phyloP scores from a whole-genome alignment of 495 filamentous ascomycete genomes.

The Chaetomium cochliodes region DNA sequence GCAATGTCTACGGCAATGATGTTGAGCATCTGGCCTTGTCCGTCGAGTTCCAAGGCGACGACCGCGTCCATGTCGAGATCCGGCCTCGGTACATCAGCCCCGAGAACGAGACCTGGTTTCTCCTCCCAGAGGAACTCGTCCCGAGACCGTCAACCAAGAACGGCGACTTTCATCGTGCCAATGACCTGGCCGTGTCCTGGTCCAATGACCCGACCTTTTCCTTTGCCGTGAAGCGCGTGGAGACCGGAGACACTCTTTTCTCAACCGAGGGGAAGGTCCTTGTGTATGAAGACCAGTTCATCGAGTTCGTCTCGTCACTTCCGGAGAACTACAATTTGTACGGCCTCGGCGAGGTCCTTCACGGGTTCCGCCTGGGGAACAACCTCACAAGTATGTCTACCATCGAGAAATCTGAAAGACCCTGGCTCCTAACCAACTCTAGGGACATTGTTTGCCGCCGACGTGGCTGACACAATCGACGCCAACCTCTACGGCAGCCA shows the following conservation, averaged over 20 bases:
- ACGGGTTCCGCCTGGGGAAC: slow-evolving; percentile 67
- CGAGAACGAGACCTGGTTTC: slow-evolving; percentile 66
- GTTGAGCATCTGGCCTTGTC: slow-evolving; percentile 60
- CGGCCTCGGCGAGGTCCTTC: slow-evolving; percentile 78
- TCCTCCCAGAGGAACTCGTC: slow-evolving; percentile 63
- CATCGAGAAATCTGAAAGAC: not conserved
- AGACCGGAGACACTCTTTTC: slow-evolving; percentile 67
- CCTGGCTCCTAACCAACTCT: not conserved
- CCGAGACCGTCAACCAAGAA: slow-evolving; percentile 54
- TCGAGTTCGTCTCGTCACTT: slow-evolving; percentile 69
- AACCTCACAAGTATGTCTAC: slow-evolving; percentile 64
- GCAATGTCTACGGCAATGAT: slow-evolving; percentile 74
- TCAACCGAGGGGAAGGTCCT: slow-evolving; percentile 65
- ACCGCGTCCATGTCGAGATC: slow-evolving; percentile 76
- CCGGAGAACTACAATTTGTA: slow-evolving; percentile 76
- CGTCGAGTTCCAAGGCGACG: slow-evolving; percentile 69
- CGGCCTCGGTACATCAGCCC: slow-evolving; percentile 62
- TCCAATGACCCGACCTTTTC: slow-evolving; percentile 67
- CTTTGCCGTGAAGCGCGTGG: slow-evolving; percentile 65
- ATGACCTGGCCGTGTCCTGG: slow-evolving; percentile 61
- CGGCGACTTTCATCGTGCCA: slow-evolving; percentile 31
- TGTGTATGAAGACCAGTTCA: slow-evolving; percentile 79
- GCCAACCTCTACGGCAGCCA: slow-evolving; percentile 81
- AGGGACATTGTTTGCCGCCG: slow-evolving; percentile 60
- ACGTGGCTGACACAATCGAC: slow-evolving; percentile 61